Evolutionary conservation across 2,329 filamentous ascomycete species (phyloP).

Genomic region (Aureobasidium lini): DNA sequence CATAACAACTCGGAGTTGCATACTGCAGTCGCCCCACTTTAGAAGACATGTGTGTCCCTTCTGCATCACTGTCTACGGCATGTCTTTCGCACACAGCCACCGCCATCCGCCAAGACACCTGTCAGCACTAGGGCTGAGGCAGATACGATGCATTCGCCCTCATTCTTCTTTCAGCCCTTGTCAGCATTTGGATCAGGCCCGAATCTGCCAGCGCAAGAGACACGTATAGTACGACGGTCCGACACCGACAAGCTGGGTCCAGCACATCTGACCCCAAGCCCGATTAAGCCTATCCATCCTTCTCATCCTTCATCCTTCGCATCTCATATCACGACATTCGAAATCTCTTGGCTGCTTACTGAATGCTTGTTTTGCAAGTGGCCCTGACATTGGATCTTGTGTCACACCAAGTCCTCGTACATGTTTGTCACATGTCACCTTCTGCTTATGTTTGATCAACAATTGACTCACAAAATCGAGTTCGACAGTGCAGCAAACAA

Average conservation of each 20-base stretch:
- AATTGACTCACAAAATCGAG: background rate
- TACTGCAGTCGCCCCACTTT: too few relatives aligned
- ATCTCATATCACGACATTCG: background rate
- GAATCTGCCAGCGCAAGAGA: background rate
- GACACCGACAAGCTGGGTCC: background rate
- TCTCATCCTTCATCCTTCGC: background rate
- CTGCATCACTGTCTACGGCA: background rate
- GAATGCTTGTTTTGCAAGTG: background rate
- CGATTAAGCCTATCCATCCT: slow-evolving; percentile 3
- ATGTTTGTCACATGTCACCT: background rate
- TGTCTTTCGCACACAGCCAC: background rate
- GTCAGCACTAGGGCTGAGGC: background rate
- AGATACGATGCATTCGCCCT: background rate
- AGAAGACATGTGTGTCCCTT: too few relatives aligned
- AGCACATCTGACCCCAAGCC: background rate
- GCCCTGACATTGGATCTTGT: background rate
- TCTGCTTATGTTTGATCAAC: background rate
- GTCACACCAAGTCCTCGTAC: background rate
- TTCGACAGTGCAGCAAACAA: background rate
- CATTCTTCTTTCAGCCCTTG: background rate
- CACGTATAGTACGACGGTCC: background rate
- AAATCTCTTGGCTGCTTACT: background rate
- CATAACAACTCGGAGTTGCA: too few relatives aligned
- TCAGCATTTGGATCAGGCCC: background rate
- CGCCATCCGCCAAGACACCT: background rate